phyloP scores from a whole-genome alignment of 1,284 basidiomycete species.

The Rhodotorula sp. region DNA sequence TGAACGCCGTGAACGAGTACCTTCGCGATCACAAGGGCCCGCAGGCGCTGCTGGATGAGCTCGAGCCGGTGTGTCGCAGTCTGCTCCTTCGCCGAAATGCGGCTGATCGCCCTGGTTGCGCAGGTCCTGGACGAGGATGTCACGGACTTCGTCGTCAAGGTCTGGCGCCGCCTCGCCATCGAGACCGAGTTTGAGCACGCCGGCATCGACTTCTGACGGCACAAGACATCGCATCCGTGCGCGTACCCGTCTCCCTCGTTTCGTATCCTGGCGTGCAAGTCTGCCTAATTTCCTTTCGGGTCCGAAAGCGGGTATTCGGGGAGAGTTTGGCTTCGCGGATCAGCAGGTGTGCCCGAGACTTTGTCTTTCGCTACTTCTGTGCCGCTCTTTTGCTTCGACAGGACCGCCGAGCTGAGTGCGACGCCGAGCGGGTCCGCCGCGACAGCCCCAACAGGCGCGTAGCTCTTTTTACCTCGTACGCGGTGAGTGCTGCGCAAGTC shows the following conservation, averaged over 20 bases:
- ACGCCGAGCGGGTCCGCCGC: too few species aligned
- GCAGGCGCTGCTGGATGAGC: slow-evolving; percentile 45
- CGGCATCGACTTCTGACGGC: slow-evolving; percentile 15
- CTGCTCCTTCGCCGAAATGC: not conserved
- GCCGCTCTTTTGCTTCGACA: too few species aligned
- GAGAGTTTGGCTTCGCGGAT: too few species aligned
- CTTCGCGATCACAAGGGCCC: slow-evolving; percentile 43
- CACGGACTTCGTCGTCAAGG: slow-evolving; percentile 43
- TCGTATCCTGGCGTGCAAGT: not conserved
- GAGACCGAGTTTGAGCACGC: slow-evolving; percentile 29
- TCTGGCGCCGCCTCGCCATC: slow-evolving; percentile 32
- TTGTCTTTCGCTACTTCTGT: too few species aligned
- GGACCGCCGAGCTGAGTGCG: too few species aligned
- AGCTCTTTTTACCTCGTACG: too few species aligned
- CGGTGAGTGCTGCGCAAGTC: too few species aligned
- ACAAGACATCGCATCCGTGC: too few species aligned
- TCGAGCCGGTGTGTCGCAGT: slow-evolving; percentile 43
- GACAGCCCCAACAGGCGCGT: too few species aligned
- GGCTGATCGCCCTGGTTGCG: not conserved
- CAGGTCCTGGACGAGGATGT: slow-evolving; percentile 45
- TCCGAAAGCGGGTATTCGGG: too few species aligned
- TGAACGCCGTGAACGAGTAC: slow-evolving; percentile 45
- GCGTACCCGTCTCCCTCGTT: not conserved
- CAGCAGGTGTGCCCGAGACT: too few species aligned
- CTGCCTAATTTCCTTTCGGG: too few species aligned